A percentile compares a stretch with the other conserved stretches of the same genome.
Conservation (phyloP, 2,329 filamentous ascomycete genomes). For the Sporothrix luriei region DNA sequence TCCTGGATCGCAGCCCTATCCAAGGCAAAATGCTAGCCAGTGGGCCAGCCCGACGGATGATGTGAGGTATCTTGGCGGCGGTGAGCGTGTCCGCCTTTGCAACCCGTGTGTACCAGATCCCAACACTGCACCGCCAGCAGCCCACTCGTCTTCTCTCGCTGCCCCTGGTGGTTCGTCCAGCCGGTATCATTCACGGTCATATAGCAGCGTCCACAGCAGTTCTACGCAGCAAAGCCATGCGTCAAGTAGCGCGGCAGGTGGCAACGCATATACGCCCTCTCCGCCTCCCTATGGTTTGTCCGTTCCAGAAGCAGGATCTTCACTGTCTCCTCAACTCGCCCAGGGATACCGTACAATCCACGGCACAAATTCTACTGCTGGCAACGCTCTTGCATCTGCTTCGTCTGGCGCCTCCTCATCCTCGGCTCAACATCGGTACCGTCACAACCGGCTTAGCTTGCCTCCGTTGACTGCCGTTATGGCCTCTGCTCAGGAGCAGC, state of each 20-base stretch:
- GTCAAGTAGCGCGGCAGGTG: not conserved
- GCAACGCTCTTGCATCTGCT: not conserved
- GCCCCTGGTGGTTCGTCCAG: not conserved
- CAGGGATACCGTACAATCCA: not conserved
- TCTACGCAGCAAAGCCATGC: not conserved
- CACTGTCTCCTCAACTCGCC: not conserved
- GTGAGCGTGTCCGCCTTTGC: constrained; percentile 61
- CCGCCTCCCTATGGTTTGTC: not conserved
- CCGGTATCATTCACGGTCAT: constrained; percentile 25
- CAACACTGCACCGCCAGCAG: constrained; percentile 57
- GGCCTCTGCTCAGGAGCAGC: constrained; percentile 1
- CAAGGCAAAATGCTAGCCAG: constrained; percentile 37
- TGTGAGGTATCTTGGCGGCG: constrained; percentile 53
- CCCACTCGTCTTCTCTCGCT: not conserved
- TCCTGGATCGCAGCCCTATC: constrained; percentile 52
- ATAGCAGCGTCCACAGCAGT: not conserved
- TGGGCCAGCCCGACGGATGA: constrained; percentile 45
- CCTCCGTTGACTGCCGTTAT: constrained; percentile 39
- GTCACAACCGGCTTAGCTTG: constrained; percentile 34
- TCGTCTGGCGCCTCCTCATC: constrained; percentile 42
- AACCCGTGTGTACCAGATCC: constrained; percentile 66
- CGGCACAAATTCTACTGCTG: not conserved
- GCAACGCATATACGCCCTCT: not conserved
- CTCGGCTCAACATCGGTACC: constrained; percentile 37
- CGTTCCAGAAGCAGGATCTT: not conserved